These are phyloP conservation scores for Diospyros kaki DNA, from an alignment of 148 eudicot species.

Conservation along the genomic window DNA sequence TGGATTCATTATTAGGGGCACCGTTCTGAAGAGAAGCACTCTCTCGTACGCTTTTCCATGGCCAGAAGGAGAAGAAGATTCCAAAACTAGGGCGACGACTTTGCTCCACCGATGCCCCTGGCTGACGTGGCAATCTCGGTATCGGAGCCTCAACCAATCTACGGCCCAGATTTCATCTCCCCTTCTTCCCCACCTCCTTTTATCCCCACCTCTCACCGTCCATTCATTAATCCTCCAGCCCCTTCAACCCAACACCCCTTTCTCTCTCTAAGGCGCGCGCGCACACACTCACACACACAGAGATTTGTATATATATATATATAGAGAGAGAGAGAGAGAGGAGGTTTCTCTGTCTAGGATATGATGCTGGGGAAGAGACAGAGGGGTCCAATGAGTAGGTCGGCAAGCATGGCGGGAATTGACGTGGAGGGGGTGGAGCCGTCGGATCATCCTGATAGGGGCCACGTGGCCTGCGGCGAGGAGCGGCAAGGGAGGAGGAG, in stretches of 20 bases:
- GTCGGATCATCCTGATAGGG: background rate
- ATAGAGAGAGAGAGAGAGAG: too few species aligned
- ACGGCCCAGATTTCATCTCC: slow-evolving; percentile 20
- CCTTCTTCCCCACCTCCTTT: slow-evolving; percentile 2
- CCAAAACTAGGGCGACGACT: too few species aligned
- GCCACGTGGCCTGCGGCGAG: background rate
- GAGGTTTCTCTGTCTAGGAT: background rate
- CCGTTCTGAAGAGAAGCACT: too few species aligned
- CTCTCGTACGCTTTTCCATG: too few species aligned
- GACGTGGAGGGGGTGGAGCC: background rate
- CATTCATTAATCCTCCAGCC: slow-evolving; percentile 12
- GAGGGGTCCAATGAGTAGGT: slow-evolving; percentile 25
- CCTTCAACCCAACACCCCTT: too few species aligned
- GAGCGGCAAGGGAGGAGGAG: background rate
- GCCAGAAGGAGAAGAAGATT: too few species aligned
- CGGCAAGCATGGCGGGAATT: slow-evolving; percentile 29
- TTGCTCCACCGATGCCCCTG: background rate
- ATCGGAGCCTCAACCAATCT: background rate
- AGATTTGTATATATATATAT: background rate
- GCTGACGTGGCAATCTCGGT: slow-evolving; percentile 4
- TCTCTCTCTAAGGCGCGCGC: background rate
- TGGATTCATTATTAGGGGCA: too few species aligned
- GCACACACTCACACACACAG: background rate
- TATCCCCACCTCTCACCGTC: slow-evolving; percentile 16
- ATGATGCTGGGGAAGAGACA: slow-evolving; percentile 24